Base-by-base conservation (phyloP, 1,284 basidiomycete genomes). In the Ganoderma meredithae region DNA sequence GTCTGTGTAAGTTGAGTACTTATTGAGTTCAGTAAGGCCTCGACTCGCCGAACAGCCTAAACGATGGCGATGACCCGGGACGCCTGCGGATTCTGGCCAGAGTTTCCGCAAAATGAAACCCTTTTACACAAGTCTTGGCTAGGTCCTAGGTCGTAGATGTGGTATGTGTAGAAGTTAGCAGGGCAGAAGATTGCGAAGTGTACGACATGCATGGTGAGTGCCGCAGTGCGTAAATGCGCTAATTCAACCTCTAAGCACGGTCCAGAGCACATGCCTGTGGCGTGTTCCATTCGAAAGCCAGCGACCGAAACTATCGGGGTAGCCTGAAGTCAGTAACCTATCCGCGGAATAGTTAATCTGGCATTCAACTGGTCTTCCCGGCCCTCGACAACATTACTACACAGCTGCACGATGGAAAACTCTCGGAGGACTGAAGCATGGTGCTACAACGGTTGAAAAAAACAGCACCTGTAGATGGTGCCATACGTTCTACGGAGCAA, bases 381-480 rank as follows among this genome's bases (percentile, higher is more conserved):
- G n/a, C n/a, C n/a, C n/a, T n/a, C n/a, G 25, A 13, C 49, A 31
- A 27, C 9, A 52, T 52, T 52, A 52, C 25, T 52, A 5, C 10
- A 25, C 49, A 12, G 49, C 49, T 52, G 27, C 25, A 52, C 49
- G 25, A 52, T 25, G 52, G 52, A 25, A 12, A 58, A 58, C 13
- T 52, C 13, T 5, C 60, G 33, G 47, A 22, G 43, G 41, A 36
- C 64, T 44, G 53, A 52, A 52, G 25, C n/a, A 55, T 60, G 55
- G 40, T 60, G 22, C 44, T 62, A 66, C 65, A 62, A 62, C 65
- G 41, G 41, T 39, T 8, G 27, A 59, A 56, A 53, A 36, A 31
- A 43, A 6, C 19, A 39, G 41, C n/a, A 66, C 22, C 31, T n/a
- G 43, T 60, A 39, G 4, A 60, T 15, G 40, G 39, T 25, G 47